phyloP scores from a whole-genome alignment of 495 filamentous ascomycete species.

The Aspergillus egyptiacus region DNA sequence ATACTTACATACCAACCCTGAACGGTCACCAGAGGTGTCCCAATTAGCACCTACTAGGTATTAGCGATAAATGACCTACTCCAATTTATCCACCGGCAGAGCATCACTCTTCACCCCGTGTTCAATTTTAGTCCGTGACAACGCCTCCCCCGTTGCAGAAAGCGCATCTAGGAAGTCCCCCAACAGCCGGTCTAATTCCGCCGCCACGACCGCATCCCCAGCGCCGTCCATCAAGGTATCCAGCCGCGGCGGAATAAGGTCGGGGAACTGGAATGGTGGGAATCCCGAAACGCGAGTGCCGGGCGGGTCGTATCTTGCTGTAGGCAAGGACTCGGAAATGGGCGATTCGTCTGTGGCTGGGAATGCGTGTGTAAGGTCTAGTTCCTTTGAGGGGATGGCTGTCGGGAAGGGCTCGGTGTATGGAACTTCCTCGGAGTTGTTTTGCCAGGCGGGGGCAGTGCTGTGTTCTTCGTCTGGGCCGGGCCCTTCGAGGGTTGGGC shows the following conservation, averaged over 20 bases:
- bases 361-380: neutral
- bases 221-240: slow-evolving; percentile 32
- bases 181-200: slow-evolving; percentile 36
- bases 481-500: slow-evolving; percentile 32
- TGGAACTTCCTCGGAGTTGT: neutral
- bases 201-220: slow-evolving; percentile 26
- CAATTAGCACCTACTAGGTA: too few relatives aligned
- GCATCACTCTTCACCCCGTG: slow-evolving; percentile 6
- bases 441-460: slow-evolving; percentile 15
- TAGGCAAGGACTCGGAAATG: slow-evolving; percentile 26
- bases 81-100: slow-evolving; percentile 10
- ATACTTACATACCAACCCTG: too few relatives aligned
- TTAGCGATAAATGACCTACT: too few relatives aligned
- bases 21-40: too few relatives aligned
- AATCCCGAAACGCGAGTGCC: neutral
- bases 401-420: slow-evolving; percentile 14
- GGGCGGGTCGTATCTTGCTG: slow-evolving; percentile 16
- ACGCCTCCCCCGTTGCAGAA: slow-evolving; percentile 30
- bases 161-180: slow-evolving; percentile 36
- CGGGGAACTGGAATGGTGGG: slow-evolving; percentile 26
- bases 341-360: slow-evolving; percentile 20
- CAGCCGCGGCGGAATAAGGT: slow-evolving; percentile 29
- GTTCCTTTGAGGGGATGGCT: slow-evolving; percentile 11
- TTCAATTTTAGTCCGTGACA: slow-evolving; percentile 18
- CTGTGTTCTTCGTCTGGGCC: slow-evolving; percentile 40